Evolutionary conservation across 768 basidiomycete genomes (phyloP).

Genomic region (Daedaleopsis sinensis): DNA sequence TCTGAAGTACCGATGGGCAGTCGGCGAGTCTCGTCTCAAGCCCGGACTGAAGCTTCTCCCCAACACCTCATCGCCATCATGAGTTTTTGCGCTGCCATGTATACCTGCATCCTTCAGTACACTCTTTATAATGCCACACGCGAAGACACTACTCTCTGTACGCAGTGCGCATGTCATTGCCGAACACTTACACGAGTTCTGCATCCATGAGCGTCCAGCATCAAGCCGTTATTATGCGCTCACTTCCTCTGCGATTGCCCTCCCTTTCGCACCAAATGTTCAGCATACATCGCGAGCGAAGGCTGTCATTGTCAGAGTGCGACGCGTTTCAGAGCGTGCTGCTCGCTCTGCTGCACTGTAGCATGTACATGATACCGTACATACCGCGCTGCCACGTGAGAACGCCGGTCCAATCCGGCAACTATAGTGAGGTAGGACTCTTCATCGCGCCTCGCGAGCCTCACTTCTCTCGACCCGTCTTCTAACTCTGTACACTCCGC

Average conservation of each 20-base stretch:
- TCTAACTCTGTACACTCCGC: too few species aligned
- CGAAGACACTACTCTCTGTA: not conserved
- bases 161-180: not conserved
- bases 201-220: too few species aligned
- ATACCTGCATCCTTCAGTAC: not conserved
- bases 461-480: too few species aligned
- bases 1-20: slow-evolving; percentile 75
- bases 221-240: too few species aligned
- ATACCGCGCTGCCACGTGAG: slow-evolving; percentile 11
- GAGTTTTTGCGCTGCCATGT: not conserved
- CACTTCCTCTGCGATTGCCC: not conserved
- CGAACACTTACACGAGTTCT: too few species aligned
- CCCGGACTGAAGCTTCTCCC: slow-evolving; percentile 17
- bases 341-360: not conserved
- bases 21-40: slow-evolving; percentile 50
- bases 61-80: slow-evolving; percentile 1
- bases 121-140: not conserved
- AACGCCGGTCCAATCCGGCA: slow-evolving; percentile 10
- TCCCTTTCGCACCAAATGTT: not conserved
- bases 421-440: not conserved
- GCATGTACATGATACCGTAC: not conserved
- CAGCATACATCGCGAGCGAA: not conserved
- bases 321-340: not conserved
- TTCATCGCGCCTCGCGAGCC: not conserved
- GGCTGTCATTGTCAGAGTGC: not conserved